phyloP scores from a whole-genome alignment of 768 basidiomycete species.

The Saitozyma podzolica region DNA sequence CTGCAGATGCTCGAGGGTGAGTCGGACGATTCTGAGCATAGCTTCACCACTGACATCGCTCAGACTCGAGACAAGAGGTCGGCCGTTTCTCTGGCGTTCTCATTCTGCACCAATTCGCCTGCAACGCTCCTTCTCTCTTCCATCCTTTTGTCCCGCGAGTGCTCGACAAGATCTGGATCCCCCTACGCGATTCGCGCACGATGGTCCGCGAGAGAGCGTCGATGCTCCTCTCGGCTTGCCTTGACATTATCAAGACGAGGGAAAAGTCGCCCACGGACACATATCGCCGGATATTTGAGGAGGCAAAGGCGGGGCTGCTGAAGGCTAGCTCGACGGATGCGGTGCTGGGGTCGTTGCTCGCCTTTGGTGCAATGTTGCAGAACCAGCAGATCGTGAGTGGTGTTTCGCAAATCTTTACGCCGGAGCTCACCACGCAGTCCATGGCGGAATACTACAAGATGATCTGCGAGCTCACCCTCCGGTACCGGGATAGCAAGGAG shows the following conservation, averaged over 20 bases:
- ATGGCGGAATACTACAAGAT: constrained; percentile 64
- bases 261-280: constrained; percentile 67
- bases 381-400: constrained; percentile 86
- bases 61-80: constrained; percentile 73
- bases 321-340: constrained; percentile 79
- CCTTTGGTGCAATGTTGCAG: constrained; percentile 83
- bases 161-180: constrained; percentile 88
- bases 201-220: constrained; percentile 91
- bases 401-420: neutral
- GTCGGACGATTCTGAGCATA: no score
- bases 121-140: constrained; percentile 82
- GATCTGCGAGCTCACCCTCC: constrained; percentile 84
- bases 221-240: constrained; percentile 85
- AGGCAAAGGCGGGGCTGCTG: constrained; percentile 73
- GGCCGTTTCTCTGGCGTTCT: constrained; percentile 91
- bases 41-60: constrained; percentile 6
- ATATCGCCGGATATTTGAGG: constrained; percentile 78
- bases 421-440: constrained; percentile 37
- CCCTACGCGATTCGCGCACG: constrained; percentile 73
- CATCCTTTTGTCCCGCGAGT: constrained; percentile 82
- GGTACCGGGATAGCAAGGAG: constrained; percentile 84
- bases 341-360: constrained; percentile 87
- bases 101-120: constrained; percentile 88
- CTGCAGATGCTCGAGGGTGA: constrained; percentile 66
- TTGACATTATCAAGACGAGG: constrained; percentile 75